phyloP scores from a whole-genome alignment of 441 rosid genomes.

The Isatis lusitanica region DNA sequence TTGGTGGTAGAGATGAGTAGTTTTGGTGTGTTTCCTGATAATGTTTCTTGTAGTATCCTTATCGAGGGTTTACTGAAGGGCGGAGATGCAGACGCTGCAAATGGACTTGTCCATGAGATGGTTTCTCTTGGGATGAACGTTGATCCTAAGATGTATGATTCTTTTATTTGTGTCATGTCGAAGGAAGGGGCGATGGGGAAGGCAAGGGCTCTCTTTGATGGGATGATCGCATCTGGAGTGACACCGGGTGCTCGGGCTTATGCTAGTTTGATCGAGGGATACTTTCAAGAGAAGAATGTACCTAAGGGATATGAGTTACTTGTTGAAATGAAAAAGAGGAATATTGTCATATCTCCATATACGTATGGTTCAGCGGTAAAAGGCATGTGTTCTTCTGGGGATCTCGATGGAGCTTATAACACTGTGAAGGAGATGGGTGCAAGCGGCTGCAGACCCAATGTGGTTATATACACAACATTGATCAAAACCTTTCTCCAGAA shows the following conservation, averaged over 20 bases:
- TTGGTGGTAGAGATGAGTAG: constrained; percentile 55
- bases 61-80: constrained; percentile 54
- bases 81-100: constrained; percentile 44
- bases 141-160: constrained; percentile 49
- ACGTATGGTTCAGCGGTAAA: constrained; percentile 54
- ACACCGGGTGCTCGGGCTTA: constrained; percentile 62
- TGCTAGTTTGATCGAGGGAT: constrained; percentile 62
- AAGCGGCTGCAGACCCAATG: constrained; percentile 62
- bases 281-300: constrained; percentile 45
- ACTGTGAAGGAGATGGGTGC: constrained; percentile 57
- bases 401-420: constrained; percentile 50
- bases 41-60: constrained; percentile 40
- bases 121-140: constrained; percentile 46
- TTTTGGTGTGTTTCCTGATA: constrained; percentile 41
- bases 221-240: constrained; percentile 56
- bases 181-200: constrained; percentile 66
- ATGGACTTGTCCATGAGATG: constrained; percentile 54
- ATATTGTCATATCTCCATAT: constrained; percentile 49
- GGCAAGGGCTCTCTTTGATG: constrained; percentile 54
- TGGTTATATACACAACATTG: constrained; percentile 56
- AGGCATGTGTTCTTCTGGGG: constrained; percentile 55
- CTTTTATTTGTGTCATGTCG: constrained; percentile 49
- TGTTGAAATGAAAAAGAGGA: constrained; percentile 59
- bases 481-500: constrained; percentile 60
- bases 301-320: constrained; percentile 44